phyloP scores from a whole-genome alignment of 306 rosid species.

The Cucumis hystrix region DNA sequence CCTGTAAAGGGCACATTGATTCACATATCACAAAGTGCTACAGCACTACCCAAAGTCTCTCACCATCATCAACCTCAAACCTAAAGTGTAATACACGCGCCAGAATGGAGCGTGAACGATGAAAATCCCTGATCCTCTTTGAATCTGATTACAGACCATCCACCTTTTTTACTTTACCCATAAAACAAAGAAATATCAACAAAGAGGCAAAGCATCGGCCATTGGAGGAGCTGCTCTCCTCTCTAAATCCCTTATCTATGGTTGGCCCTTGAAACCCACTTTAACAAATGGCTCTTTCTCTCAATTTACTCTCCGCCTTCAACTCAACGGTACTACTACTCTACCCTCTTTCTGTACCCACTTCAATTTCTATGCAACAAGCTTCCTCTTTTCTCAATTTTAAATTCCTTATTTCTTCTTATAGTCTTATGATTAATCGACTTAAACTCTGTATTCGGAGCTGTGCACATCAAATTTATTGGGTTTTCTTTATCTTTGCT shows the following conservation, averaged over 20 bases:
- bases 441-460: too few species aligned
- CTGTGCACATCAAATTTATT: too few species aligned
- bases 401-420: not conserved
- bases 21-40: not conserved
- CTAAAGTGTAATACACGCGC: not conserved
- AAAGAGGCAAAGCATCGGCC: not conserved
- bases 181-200: not conserved
- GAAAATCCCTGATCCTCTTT: not conserved
- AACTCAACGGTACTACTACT: conserved; percentile 31
- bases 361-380: not conserved
- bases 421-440: too few species aligned
- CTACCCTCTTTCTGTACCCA: not conserved
- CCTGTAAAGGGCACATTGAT: not conserved
- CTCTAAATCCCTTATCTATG: conserved; percentile 21
- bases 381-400: not conserved
- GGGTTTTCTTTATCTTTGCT: too few species aligned
- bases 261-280: conserved; percentile 26
- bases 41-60: not conserved
- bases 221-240: not conserved
- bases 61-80: too few species aligned
- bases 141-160: not conserved
- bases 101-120: not conserved
- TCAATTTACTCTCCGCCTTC: conserved; percentile 41
- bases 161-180: not conserved
- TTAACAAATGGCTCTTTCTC: conserved; percentile 43